phyloP scores from a whole-genome alignment of 305 asterid species.

The Rubia peregrina region DNA sequence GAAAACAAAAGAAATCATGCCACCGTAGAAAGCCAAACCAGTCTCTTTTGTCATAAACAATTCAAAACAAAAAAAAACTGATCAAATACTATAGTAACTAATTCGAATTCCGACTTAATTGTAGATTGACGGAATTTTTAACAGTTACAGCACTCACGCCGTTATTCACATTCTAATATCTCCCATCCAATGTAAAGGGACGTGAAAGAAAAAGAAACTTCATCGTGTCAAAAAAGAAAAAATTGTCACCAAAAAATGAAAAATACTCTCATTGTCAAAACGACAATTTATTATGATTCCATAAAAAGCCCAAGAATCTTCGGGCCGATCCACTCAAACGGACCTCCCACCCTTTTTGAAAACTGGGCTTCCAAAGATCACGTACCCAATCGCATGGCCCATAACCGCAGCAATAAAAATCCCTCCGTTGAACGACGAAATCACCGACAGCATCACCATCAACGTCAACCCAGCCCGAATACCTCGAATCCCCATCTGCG shows the following conservation, averaged over 20 bases:
- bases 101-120: no score
- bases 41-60: no score
- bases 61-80: no score
- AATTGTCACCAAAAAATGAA: not conserved
- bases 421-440: constrained; percentile 72
- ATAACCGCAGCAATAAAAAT: constrained; percentile 55
- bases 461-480: constrained; percentile 75
- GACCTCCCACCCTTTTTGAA: constrained; percentile 23
- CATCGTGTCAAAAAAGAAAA: no score
- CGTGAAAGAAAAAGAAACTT: no score
- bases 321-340: not conserved
- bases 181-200: no score
- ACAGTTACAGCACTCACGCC: no score
- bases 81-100: no score
- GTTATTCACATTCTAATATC: no score
- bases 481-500: constrained; percentile 49
- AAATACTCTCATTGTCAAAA: not conserved
- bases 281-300: not conserved
- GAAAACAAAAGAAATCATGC: no score
- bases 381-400: constrained; percentile 69
- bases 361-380: constrained; percentile 49
- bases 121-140: no score
- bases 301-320: not conserved
- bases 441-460: constrained; percentile 66
- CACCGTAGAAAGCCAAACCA: no score